Evolutionary conservation across 306 rosid species (phyloP), one percentile per base, ranked within the genome.

Genomic region (Sicyos edulis): DNA sequence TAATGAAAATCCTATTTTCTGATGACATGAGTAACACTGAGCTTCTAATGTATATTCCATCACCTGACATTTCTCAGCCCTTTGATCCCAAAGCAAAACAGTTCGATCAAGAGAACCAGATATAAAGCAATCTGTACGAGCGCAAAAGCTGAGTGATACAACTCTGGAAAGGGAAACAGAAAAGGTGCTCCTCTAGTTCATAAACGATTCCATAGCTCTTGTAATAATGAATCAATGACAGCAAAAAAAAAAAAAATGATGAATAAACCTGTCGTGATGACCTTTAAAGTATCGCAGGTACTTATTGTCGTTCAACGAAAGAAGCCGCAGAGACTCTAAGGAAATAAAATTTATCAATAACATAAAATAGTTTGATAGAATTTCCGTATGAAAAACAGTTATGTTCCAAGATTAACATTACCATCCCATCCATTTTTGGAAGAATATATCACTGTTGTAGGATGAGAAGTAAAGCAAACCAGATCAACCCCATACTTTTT

Each of bases 351-450:
- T 22, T 81, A 53, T 57, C 67, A 54, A 74, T 45, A 34, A 47
- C 51, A 20, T 19, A 10, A 29, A 59, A 73, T 9, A 45, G 57
- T 11, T 32, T 4, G 4, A 71, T 20, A 10, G 24, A 69, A 53
- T 32, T 49, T 49, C 49, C 26, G 32, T 70, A 34, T 75, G 70
- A 64, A 74, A 6, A 50, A 24, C 19, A 73, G 56, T 22, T 71
- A 52, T 15, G 32, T 21, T 77, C 10, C 6, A 9, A 20, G 8
- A 55, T 55, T 49, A 22, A 54, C 53, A 72, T 42, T 83, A 88
- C 98, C 98, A 77, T 93, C 98, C 98, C 98, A 91, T 49, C 98
- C 98, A 81, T 93, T 93, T 89, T 88, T 88, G 2, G 98, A 93
- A 54, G 98, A 93, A 84, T 93, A 93, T 56, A 93, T 93, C 70